A percentile compares a stretch with the other conserved stretches of the same genome.
These are phyloP conservation scores for Saccharum officinarum DNA, from an alignment of 176 grass and related monocot species.

Conservation along the genomic window DNA sequence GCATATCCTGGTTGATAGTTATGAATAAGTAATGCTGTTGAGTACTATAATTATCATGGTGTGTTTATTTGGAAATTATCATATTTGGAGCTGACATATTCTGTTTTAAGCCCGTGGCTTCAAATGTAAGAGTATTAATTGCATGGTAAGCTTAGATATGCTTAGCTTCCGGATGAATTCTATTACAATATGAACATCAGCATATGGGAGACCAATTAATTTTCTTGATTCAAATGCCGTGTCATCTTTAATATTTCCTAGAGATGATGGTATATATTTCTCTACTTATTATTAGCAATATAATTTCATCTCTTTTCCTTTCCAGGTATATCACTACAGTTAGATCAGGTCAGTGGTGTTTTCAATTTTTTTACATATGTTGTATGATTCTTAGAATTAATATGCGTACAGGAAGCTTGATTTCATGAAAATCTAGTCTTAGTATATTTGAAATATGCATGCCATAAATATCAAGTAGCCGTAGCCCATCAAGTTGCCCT, in stretches of 20 bases:
- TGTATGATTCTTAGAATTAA: background rate
- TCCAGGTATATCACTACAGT: constrained; percentile 60
- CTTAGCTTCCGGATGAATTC: background rate
- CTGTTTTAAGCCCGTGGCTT: background rate
- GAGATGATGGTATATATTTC: constrained; percentile 11
- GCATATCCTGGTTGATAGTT: background rate
- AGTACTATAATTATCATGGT: background rate
- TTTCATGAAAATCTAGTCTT: background rate
- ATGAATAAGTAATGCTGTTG: background rate
- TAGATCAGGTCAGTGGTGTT: constrained; percentile 60
- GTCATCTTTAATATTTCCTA: background rate
- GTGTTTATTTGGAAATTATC: background rate
- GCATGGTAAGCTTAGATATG: background rate
- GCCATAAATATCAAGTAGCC: background rate
- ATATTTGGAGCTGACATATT: background rate
- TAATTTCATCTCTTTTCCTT: constrained; percentile 9
- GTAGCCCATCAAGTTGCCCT: background rate
- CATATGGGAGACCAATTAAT: background rate
- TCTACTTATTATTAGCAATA: background rate
- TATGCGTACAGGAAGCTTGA: background rate
- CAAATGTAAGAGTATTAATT: background rate
- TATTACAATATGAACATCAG: background rate
- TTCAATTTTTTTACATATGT: background rate
- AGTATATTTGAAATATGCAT: background rate
- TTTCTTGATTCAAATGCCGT: background rate